These are phyloP conservation scores for Toxoplasma gondii DNA, from an alignment of 169 alveolate species.

Conservation along the genomic window DNA sequence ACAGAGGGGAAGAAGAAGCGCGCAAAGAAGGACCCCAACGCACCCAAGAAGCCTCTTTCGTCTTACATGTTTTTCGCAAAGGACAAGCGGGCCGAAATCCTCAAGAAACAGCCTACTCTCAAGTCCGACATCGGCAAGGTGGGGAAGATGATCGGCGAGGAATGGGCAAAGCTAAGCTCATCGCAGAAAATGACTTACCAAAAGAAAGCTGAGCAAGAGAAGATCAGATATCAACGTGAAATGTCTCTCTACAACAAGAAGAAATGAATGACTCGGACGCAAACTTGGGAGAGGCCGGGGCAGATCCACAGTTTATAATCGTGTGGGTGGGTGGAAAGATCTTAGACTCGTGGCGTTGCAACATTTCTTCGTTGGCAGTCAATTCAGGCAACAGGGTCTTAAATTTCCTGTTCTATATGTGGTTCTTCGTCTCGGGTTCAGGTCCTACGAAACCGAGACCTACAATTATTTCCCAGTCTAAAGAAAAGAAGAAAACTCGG, in stretches of 20 bases:
- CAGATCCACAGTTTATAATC: background rate
- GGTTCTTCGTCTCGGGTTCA: background rate
- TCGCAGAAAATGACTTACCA: constrained; percentile 86
- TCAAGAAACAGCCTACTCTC: constrained; percentile 83
- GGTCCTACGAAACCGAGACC: background rate
- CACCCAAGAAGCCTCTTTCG: constrained; percentile 89
- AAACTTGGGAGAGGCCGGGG: background rate
- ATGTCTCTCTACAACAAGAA: constrained; percentile 77
- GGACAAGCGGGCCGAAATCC: constrained; percentile 85
- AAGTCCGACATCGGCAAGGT: constrained; percentile 90
- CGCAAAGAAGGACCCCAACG: constrained; percentile 87
- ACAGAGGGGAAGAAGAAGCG: constrained; percentile 72
- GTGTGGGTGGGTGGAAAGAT: too few relatives aligned
- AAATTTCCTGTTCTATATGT: too few relatives aligned
- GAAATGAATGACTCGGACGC: background rate
- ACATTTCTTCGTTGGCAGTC: too few relatives aligned
- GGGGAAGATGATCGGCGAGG: constrained; percentile 91
- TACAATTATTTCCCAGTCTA: too few relatives aligned
- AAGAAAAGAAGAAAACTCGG: background rate
- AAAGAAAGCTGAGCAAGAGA: constrained; percentile 89
- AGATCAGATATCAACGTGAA: constrained; percentile 85
- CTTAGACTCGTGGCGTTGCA: too few relatives aligned
- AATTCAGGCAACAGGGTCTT: too few relatives aligned
- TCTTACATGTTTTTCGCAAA: constrained; percentile 90
- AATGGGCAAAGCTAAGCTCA: constrained; percentile 87